Base-by-base conservation (phyloP, 768 basidiomycete genomes). In the Gloeophyllum trabeum region DNA sequence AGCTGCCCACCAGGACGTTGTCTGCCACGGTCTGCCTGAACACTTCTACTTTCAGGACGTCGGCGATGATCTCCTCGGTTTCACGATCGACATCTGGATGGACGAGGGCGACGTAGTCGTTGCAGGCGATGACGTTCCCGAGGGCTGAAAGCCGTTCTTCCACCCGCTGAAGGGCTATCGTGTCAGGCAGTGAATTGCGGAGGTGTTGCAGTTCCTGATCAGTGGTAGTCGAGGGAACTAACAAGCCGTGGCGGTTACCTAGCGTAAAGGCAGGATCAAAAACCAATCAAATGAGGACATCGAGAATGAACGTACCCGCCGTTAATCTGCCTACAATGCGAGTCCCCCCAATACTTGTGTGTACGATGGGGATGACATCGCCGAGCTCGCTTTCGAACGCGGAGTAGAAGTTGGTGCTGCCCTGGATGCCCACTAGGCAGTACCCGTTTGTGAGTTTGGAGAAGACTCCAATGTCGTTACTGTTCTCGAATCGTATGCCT, bases 31-130 rank as follows among this genome's bases (percentile, higher is more conserved):
- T 99, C 62, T 99, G 96, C 38, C 96, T 73, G 69, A 99, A 99
- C 4, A 98, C 96, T 60, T 99, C 96, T 47, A 98, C 96, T 62
- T 98, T 98, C 51, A 99, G 76, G 16, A 96, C 90, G 60, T 99
- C 96, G 22, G 96, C 96, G 63, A 99, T 97, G 66, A 99, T 98
- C 63, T 99, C 96, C 58, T 99, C 96, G 19, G 96, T 99, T 64
- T 98, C 96, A 47, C 96, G 79, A 65, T 98, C 96, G 46, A 98
- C 67, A 51, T 99, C 96, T 5, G 96, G 96, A 61, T 99, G 96
- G 20, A 98, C 96, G 52, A 99, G 82, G 5, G 96, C 96, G 51
- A 99, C 94, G 55, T 98, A 87, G 66, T 99, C 96, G 62, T 98
- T 99, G 66, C 89, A 93, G 10, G 90, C 91, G 60, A 99, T 93